Evolutionary conservation across 306 rosid species (phyloP), one percentile per base, ranked within the genome.

Genomic region (Adenanthera pavonina): DNA sequence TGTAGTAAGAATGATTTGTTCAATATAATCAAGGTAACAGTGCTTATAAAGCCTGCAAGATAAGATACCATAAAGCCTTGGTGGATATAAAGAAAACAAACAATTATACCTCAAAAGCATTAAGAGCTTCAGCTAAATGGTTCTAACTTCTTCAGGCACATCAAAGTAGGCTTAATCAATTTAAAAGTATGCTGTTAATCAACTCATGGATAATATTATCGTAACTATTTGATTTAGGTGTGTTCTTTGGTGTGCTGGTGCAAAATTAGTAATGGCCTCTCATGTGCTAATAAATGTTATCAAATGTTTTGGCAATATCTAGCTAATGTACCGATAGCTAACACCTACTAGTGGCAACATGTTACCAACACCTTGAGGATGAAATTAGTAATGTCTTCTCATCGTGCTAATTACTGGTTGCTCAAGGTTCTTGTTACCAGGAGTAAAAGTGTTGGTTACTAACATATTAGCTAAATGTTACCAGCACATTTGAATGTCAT

Each of bases 1-100:
- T 30, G 17, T 20, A 7, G 6, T 49, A 74, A 61, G 81, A 60
- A 61, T 60, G 79, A 17, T 70, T 61, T 33, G 59, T 33, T 34
- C 69, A 35, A 34, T 6, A 64, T 35, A 34, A 13, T 64, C 7
- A 6, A 61, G 68, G 41, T 13, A 65, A 9, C 44, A 36, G 12
- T 46, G 11, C 49, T 46, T 46, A 53, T 53, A 6, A 53, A 53
- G 20, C 59, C 59, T 53, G 25, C 25, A 36, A 11, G 71, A 4
- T 19, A 30, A 6, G 20, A 0, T 38, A 19, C 12, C 33, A 54
- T 19, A 54, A 54, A 7, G 4, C 33, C 33, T n/a, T 54, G 33
- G n/a, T n/a, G 61, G 33, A 54, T 54, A 54, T n/a, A 54, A 33
- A 54, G 60, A 54, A n/a, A 19, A 7, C 33, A 54, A 54, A 54